A percentile compares a stretch with the other conserved stretches of the same genome.
Conservation (phyloP, 441 rosid genomes). For the Gossypium davidsonii region DNA sequence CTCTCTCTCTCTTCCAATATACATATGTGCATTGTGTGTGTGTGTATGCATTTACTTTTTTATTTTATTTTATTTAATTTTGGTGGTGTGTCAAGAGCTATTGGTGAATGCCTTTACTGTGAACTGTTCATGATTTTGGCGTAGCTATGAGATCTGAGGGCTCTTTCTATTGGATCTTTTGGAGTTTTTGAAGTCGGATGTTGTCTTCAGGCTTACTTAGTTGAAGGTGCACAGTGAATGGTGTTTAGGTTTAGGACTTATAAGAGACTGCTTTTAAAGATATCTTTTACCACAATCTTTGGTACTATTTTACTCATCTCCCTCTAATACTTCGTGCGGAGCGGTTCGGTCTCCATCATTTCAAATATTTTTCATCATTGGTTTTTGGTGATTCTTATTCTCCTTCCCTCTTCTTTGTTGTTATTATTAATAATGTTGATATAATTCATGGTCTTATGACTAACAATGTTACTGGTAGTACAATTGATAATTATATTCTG, state of each 20-base stretch:
- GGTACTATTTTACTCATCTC: not conserved
- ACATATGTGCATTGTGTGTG: not conserved
- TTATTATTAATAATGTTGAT: not conserved
- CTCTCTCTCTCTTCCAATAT: not conserved
- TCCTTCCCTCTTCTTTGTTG: not conserved
- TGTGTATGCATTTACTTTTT: not conserved
- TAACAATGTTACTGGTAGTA: not conserved
- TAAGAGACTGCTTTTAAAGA: not conserved
- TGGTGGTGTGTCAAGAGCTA: not conserved
- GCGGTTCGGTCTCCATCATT: not conserved
- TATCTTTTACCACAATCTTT: not conserved
- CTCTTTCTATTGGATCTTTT: not conserved
- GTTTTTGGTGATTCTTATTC: not conserved
- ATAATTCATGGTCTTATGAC: not conserved
- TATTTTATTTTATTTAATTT: not conserved
- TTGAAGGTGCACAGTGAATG: not conserved
- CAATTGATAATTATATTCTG: not conserved
- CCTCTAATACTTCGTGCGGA: not conserved
- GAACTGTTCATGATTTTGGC: not conserved
- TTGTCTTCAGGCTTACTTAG: not conserved
- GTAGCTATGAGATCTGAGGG: constrained; percentile 14
- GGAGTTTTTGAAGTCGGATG: not conserved
- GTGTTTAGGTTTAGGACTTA: not conserved
- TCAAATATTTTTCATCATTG: not conserved
- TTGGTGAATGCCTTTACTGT: not conserved